phyloP scores from a whole-genome alignment of 140 eudicot species.

The Stevia rebaudiana region DNA sequence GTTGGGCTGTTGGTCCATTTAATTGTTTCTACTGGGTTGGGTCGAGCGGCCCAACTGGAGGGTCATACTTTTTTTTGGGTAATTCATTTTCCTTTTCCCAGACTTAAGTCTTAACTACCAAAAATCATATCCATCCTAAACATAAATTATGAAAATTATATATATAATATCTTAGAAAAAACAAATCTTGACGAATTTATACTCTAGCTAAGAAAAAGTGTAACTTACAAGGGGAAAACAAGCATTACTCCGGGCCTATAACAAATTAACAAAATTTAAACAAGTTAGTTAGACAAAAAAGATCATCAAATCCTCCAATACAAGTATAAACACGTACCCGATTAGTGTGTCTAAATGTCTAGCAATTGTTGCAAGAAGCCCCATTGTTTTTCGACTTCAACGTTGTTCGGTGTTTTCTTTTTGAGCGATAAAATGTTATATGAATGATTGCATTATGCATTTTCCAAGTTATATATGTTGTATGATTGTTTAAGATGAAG shows the following conservation, averaged over 20 bases:
- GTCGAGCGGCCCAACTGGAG: not conserved
- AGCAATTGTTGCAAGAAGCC: conserved; percentile 63
- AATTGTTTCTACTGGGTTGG: not conserved
- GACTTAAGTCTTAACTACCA: no score
- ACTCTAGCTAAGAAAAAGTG: not conserved
- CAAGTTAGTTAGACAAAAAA: not conserved
- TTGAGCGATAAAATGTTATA: not conserved
- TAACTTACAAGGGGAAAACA: conserved; percentile 81
- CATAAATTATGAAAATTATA: no score
- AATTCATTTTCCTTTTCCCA: no score
- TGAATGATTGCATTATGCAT: not conserved
- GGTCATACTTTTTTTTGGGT: not conserved
- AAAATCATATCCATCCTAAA: no score
- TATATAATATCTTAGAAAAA: not conserved
- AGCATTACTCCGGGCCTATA: conserved; percentile 92
- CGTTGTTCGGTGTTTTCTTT: not conserved
- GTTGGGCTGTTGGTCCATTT: not conserved
- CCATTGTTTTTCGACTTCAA: conserved; percentile 35
- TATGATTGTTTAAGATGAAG: conserved; percentile 31
- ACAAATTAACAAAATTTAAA: conserved; percentile 6
- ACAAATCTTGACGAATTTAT: not conserved
- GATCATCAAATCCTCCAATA: not conserved
- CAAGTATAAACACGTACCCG: conserved; percentile 41
- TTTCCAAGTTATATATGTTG: conserved; percentile 24
- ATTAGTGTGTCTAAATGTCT: conserved; percentile 57